phyloP scores from a whole-genome alignment of 371 early-diverging fungal species.

The Mucor circinelloides region DNA sequence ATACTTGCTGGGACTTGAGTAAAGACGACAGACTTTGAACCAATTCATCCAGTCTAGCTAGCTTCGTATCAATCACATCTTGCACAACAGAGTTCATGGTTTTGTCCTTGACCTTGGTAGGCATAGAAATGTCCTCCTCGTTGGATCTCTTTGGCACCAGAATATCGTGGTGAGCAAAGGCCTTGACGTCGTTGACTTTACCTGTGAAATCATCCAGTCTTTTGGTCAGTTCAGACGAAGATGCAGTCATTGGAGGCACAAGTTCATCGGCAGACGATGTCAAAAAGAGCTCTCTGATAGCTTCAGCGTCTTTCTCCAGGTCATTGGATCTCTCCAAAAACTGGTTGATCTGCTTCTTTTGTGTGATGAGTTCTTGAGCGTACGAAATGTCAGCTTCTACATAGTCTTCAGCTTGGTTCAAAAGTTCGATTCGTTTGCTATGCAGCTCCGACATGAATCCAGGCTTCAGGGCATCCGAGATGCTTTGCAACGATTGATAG shows the following conservation, averaged over 20 bases:
- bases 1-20: conserved; percentile 36
- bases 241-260: not conserved
- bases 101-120: conserved; percentile 37
- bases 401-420: conserved; percentile 18
- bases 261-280: not conserved
- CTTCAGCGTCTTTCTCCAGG: conserved; percentile 35
- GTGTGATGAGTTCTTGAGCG: conserved; percentile 26
- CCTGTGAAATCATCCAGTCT: conserved; percentile 20
- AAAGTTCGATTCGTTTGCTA: conserved; percentile 25
- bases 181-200: conserved; percentile 9
- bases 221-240: not conserved
- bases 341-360: conserved; percentile 21
- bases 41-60: conserved; percentile 28
- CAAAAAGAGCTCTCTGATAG: conserved; percentile 33
- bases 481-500: not conserved
- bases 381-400: conserved; percentile 22
- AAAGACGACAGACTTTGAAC: conserved; percentile 28
- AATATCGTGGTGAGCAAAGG: conserved; percentile 3
- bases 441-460: conserved; percentile 32
- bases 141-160: conserved; percentile 30
- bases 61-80: conserved; percentile 34
- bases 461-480: conserved; percentile 18
- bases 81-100: conserved; percentile 40
- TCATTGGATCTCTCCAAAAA: conserved; percentile 23
- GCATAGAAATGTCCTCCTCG: conserved; percentile 27